Conservation (phyloP, 2,329 filamentous ascomycete genomes). For the Claviceps lovelessii region DNA sequence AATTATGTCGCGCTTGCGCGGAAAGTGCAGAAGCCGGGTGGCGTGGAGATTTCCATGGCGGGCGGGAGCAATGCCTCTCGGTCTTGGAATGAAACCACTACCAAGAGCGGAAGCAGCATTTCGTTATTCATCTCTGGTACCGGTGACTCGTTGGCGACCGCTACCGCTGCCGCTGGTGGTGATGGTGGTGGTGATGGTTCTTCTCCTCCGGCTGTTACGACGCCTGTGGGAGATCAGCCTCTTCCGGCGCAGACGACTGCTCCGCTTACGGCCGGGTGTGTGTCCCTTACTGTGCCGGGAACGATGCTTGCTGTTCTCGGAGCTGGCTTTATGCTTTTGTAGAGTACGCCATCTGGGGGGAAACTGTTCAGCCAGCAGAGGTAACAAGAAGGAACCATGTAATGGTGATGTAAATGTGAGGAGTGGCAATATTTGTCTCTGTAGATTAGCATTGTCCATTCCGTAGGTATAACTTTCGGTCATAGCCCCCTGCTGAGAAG, state of each 20-base stretch:
- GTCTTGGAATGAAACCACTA: background rate
- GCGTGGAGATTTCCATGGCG: conserved; percentile 9
- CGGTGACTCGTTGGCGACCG: background rate
- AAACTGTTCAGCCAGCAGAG: background rate
- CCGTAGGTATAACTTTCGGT: too few relatives aligned
- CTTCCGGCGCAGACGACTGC: conserved; percentile 5
- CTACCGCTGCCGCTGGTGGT: background rate
- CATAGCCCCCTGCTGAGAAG: too few relatives aligned
- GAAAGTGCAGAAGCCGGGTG: conserved; percentile 10
- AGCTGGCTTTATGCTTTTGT: conserved; percentile 29
- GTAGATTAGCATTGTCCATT: background rate
- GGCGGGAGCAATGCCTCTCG: background rate
- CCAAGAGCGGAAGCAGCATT: conserved; percentile 6
- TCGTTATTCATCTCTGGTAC: background rate
- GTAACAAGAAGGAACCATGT: background rate
- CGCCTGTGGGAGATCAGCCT: background rate
- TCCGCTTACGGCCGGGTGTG: conserved; percentile 10
- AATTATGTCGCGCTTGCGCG: conserved; percentile 31
- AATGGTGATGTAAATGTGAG: background rate
- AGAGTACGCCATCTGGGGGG: conserved; percentile 2
- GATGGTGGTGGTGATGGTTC: conserved; percentile 5
- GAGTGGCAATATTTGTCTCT: conserved; percentile 1
- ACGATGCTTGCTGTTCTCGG: conserved; percentile 29
- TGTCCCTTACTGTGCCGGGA: conserved; percentile 24
- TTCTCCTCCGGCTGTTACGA: background rate